phyloP scores from a whole-genome alignment of 2,329 filamentous ascomycete genomes.

The Neocucurbitaria cava region DNA sequence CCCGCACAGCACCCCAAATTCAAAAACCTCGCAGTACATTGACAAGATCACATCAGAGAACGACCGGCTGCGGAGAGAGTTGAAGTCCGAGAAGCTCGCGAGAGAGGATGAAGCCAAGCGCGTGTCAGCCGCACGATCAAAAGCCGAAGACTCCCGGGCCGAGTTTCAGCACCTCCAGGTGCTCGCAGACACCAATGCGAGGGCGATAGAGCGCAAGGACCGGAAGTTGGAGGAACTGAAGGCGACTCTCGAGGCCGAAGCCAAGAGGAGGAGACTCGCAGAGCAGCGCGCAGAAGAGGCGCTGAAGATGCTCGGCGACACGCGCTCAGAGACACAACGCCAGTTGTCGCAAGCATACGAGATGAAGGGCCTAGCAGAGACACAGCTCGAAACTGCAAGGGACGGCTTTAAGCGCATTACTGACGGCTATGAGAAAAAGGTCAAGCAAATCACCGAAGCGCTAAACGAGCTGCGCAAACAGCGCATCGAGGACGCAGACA shows the following conservation, averaged over 20 bases:
- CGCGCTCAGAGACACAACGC: slow-evolving; percentile 64
- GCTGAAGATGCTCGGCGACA: slow-evolving; percentile 70
- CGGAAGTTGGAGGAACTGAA: slow-evolving; percentile 75
- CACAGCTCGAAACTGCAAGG: slow-evolving; percentile 71
- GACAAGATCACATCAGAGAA: slow-evolving; percentile 83
- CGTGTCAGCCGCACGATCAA: slow-evolving; percentile 71
- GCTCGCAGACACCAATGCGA: slow-evolving; percentile 74
- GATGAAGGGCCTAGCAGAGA: slow-evolving; percentile 60
- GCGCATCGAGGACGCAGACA: slow-evolving; percentile 40
- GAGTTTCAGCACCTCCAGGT: slow-evolving; percentile 75
- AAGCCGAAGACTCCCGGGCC: slow-evolving; percentile 70
- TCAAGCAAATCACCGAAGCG: slow-evolving; percentile 62
- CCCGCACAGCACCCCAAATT: slow-evolving; percentile 38
- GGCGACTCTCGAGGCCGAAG: slow-evolving; percentile 68
- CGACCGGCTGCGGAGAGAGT: slow-evolving; percentile 75
- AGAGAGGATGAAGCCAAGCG: slow-evolving; percentile 75
- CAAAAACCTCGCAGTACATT: slow-evolving; percentile 60
- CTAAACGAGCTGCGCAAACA: slow-evolving; percentile 40
- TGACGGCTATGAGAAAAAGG: slow-evolving; percentile 50
- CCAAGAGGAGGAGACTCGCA: slow-evolving; percentile 66
- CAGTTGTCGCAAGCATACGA: slow-evolving; percentile 66
- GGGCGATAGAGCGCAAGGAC: slow-evolving; percentile 74
- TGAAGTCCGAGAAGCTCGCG: slow-evolving; percentile 51
- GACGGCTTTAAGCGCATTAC: slow-evolving; percentile 75
- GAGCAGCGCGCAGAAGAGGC: slow-evolving; percentile 66